phyloP scores from a whole-genome alignment of 495 filamentous ascomycete genomes.

The Tuber aestivum region DNA sequence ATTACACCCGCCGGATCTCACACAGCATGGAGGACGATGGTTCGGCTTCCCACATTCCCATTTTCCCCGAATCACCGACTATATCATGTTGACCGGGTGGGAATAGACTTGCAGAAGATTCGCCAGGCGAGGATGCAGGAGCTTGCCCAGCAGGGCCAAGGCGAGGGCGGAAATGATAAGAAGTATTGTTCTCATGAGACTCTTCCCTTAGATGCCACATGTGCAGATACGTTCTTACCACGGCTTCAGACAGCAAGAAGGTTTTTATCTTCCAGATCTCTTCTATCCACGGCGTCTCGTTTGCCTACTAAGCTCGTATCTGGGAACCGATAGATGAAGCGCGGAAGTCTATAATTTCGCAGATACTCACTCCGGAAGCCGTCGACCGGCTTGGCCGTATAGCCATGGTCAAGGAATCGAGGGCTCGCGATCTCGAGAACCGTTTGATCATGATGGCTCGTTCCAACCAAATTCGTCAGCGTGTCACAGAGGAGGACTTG shows the following conservation, averaged over 20 bases:
- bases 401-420: constrained; percentile 87
- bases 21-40: constrained; percentile 37
- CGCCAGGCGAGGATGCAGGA: constrained; percentile 39
- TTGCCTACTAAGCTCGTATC: constrained; percentile 1
- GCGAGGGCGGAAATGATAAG: constrained; percentile 25
- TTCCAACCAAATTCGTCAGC: constrained; percentile 72
- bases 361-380: constrained; percentile 91
- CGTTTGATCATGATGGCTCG: constrained; percentile 86
- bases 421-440: constrained; percentile 86
- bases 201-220: neutral
- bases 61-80: neutral
- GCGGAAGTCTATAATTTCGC: constrained; percentile 70
- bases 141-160: constrained; percentile 30
- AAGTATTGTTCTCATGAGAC: constrained; percentile 19
- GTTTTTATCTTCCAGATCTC: constrained; percentile 9
- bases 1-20: neutral
- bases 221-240: neutral
- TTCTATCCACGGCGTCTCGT: neutral
- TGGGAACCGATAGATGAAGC: constrained; percentile 51
- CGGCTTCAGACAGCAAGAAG: constrained; percentile 33
- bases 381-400: constrained; percentile 90
- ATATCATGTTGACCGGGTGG: neutral
- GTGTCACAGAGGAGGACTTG: constrained; percentile 87
- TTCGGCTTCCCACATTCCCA: constrained; percentile 12
- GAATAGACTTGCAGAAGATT: constrained; percentile 39